Percentiles rank a stretch among this genome's conserved stretches.
These are phyloP conservation scores for Madurella fahalii DNA, from an alignment of 2,329 filamentous ascomycete genomes.

Conservation along the genomic window DNA sequence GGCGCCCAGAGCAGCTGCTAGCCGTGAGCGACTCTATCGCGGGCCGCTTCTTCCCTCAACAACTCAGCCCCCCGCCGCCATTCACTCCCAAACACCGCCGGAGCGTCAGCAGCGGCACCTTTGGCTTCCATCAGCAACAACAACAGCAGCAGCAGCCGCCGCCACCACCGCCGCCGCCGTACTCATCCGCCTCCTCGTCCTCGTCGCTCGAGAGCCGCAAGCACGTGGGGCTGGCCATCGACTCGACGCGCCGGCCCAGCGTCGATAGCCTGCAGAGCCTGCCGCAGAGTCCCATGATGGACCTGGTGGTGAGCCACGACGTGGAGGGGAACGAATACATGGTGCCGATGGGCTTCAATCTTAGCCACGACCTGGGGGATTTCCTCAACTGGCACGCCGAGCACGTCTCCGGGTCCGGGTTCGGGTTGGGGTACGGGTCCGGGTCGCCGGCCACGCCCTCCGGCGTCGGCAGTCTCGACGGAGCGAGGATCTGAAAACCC, in stretches of 20 bases:
- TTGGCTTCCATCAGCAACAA: background rate
- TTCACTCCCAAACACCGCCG: conserved; percentile 9
- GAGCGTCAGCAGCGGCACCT: conserved; percentile 15
- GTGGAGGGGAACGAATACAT: conserved; percentile 38
- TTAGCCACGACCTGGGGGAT: conserved; percentile 55
- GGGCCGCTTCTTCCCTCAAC: conserved; percentile 10
- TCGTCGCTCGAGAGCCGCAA: conserved; percentile 26
- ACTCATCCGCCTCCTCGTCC: conserved; percentile 16
- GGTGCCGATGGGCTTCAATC: conserved; percentile 58
- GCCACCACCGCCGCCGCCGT: background rate
- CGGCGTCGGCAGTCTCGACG: background rate
- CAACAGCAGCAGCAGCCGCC: background rate
- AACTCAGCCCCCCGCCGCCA: background rate
- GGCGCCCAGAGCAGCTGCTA: background rate
- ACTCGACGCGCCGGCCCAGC: conserved; percentile 19
- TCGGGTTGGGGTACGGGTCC: conserved; percentile 26
- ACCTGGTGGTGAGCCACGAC: conserved; percentile 40
- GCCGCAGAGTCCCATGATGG: conserved; percentile 49
- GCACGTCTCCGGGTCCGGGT: conserved; percentile 39
- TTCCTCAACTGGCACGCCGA: conserved; percentile 56
- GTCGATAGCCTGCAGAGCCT: conserved; percentile 40
- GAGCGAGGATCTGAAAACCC: too few relatives aligned
- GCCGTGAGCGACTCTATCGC: conserved; percentile 14
- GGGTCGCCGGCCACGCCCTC: background rate
- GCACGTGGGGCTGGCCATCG: conserved; percentile 16